Conservation (phyloP, 2,329 filamentous ascomycete genomes). For the Trichoderma lentiforme region DNA sequence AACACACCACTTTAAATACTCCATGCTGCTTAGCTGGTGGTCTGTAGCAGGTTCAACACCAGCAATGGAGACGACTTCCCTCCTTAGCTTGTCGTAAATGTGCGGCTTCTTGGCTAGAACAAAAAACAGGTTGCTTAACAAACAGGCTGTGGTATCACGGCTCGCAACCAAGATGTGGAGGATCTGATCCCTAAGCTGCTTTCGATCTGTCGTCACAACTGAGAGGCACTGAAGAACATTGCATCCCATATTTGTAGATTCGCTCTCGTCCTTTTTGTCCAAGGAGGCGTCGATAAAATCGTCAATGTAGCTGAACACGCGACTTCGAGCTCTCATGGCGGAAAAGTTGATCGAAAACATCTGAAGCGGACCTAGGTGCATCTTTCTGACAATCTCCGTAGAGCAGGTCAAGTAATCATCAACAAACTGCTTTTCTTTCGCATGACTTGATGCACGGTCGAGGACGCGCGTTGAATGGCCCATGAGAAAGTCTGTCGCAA, state of each 20-base stretch:
- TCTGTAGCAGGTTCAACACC: conserved; percentile 41
- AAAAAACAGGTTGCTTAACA: conserved; percentile 43
- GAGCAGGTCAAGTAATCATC: conserved; percentile 36
- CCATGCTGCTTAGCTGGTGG: conserved; percentile 49
- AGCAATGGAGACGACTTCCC: conserved; percentile 35
- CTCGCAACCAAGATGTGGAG: conserved; percentile 45
- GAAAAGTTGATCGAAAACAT: conserved; percentile 27
- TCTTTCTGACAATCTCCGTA: conserved; percentile 31
- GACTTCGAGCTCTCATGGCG: conserved; percentile 29
- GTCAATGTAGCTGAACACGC: conserved; percentile 40
- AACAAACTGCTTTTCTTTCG: conserved; percentile 35
- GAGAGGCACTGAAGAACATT: conserved; percentile 51
- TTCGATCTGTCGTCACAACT: conserved; percentile 41
- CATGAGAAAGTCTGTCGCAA: conserved; percentile 49
- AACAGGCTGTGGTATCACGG: conserved; percentile 45
- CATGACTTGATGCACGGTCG: conserved; percentile 19
- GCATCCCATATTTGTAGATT: conserved; percentile 30
- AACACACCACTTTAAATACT: conserved; percentile 54
- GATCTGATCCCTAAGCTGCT: conserved; percentile 39
- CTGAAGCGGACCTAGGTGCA: conserved; percentile 34
- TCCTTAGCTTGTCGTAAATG: conserved; percentile 45
- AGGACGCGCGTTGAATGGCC: conserved; percentile 27
- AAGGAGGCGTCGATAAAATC: conserved; percentile 41
- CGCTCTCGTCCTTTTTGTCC: conserved; percentile 18
- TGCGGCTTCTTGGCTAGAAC: conserved; percentile 39